Conservation (phyloP, 768 basidiomycete genomes). For the Auricularia heimuer region DNA sequence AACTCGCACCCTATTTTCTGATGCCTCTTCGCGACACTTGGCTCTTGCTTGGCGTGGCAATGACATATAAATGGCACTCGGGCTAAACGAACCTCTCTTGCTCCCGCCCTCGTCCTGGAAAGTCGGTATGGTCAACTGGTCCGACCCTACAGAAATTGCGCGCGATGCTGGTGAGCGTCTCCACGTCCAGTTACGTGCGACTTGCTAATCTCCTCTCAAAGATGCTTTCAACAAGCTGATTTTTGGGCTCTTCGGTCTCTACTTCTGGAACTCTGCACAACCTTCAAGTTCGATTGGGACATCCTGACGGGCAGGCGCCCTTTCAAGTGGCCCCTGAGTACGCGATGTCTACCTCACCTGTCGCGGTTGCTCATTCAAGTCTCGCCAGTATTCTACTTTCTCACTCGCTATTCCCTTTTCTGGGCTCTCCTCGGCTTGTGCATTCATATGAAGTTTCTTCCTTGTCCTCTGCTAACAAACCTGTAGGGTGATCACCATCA, state of each 20-base stretch:
- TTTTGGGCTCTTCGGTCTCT: conserved; percentile 55
- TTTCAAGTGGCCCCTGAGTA: conserved; percentile 52
- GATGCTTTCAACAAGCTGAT: conserved; percentile 51
- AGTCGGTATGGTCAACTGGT: background rate
- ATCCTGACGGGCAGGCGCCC: conserved; percentile 44
- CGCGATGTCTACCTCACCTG: background rate
- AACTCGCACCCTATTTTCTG: too few species aligned
- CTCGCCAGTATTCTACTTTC: conserved; percentile 48
- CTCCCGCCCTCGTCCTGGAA: background rate
- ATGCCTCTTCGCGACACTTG: too few species aligned
- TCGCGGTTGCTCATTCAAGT: background rate
- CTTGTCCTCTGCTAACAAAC: background rate
- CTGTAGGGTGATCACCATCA: conserved; percentile 49
- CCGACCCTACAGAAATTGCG: conserved; percentile 2
- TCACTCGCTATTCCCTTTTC: conserved; percentile 65
- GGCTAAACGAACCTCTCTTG: background rate
- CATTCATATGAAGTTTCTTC: conserved; percentile 14
- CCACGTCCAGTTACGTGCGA: too few species aligned
- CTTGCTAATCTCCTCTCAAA: conserved; percentile 14
- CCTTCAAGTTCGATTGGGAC: conserved; percentile 60
- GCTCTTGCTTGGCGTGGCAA: background rate
- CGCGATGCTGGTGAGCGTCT: background rate
- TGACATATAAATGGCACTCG: background rate
- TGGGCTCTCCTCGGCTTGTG: conserved; percentile 55
- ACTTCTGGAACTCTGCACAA: conserved; percentile 56